Evolutionary conservation across 129 eudicot species (phyloP).

Genomic region (Artemisia argyi): DNA sequence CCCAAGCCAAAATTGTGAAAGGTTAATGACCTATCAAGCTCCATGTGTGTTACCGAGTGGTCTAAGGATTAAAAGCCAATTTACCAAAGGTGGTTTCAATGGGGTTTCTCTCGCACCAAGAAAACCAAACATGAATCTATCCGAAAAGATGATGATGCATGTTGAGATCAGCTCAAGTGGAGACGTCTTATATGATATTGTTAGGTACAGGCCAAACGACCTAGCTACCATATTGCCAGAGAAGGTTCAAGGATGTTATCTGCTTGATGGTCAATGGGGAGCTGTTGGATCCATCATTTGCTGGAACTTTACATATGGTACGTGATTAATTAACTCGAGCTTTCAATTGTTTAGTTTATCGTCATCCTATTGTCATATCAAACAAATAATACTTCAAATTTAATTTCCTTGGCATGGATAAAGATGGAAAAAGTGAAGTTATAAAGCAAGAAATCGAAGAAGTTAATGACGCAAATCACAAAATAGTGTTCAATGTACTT

Average conservation of each 20-base stretch:
- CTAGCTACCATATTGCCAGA: slow-evolving; percentile 28
- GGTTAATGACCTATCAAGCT: too few relatives aligned
- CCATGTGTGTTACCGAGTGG: too few relatives aligned
- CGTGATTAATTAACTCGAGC: neutral
- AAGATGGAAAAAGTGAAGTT: slow-evolving; percentile 45
- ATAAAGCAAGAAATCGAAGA: slow-evolving; percentile 41
- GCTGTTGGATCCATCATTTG: slow-evolving; percentile 25
- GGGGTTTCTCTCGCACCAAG: too few relatives aligned
- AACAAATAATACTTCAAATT: neutral
- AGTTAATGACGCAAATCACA: slow-evolving; percentile 52
- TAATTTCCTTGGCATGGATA: neutral
- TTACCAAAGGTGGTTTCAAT: too few relatives aligned
- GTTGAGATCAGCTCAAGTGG: slow-evolving; percentile 20
- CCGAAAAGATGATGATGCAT: slow-evolving; percentile 16
- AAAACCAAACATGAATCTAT: neutral
- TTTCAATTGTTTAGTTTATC: neutral
- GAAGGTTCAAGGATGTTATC: slow-evolving; percentile 21
- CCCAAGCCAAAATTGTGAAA: too few relatives aligned
- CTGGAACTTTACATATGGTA: slow-evolving; percentile 30
- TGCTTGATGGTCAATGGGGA: slow-evolving; percentile 44
- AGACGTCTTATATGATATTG: slow-evolving; percentile 29
- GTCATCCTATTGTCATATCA: too few relatives aligned
- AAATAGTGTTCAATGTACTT: slow-evolving; percentile 39
- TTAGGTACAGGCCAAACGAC: slow-evolving; percentile 33
- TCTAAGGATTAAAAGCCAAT: too few relatives aligned